Evolutionary conservation across 441 rosid genomes (phyloP).

Genomic region (Euphorbia celastroides): DNA sequence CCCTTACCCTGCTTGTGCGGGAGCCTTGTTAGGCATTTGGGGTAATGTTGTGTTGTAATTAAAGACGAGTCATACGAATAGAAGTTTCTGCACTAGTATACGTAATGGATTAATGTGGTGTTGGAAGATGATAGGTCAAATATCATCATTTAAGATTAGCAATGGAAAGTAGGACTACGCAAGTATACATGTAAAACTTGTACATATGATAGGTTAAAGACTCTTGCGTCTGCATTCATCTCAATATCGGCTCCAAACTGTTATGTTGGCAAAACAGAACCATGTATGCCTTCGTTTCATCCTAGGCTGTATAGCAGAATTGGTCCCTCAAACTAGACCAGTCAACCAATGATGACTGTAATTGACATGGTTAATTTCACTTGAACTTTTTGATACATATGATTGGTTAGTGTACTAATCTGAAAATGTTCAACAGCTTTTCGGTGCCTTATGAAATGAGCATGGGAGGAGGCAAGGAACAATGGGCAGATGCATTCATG

Average conservation of each 20-base stretch:
- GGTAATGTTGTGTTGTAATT: too few relatives aligned
- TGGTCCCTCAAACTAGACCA: too few relatives aligned
- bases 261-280: too few relatives aligned
- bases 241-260: neutral
- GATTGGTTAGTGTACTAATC: neutral
- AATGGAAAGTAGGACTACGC: neutral
- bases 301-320: too few relatives aligned
- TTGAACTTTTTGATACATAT: neutral
- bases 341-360: neutral
- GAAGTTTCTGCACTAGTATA: neutral
- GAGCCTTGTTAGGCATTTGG: too few relatives aligned
- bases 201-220: neutral
- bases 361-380: neutral
- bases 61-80: neutral
- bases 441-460: slow-evolving; percentile 87
- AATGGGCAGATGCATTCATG: slow-evolving; percentile 67
- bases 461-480: slow-evolving; percentile 73
- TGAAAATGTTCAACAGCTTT: slow-evolving; percentile 41
- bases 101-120: neutral
- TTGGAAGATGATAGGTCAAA: neutral
- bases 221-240: too few relatives aligned
- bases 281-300: too few relatives aligned
- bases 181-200: neutral
- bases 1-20: too few relatives aligned
- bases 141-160: too few relatives aligned